A percentile compares a stretch with the other conserved stretches of the same genome.
These are phyloP conservation scores for Elaphomyces granulatus DNA, from an alignment of 495 filamentous ascomycete genomes.

Conservation along the genomic window DNA sequence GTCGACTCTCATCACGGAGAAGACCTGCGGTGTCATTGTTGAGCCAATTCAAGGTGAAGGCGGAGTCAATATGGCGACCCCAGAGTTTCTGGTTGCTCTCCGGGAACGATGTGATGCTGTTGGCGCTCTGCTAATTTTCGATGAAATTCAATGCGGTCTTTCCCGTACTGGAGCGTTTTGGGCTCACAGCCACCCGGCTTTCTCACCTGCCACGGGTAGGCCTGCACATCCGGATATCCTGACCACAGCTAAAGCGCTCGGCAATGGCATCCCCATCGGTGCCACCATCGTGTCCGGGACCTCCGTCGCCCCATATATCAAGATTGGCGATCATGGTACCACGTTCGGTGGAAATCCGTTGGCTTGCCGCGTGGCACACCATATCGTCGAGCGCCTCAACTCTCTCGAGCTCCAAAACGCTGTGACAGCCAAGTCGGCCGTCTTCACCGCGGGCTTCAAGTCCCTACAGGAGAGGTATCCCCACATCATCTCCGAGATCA, in stretches of 20 bases:
- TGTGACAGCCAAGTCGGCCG: conserved; percentile 47
- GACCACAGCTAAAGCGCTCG: conserved; percentile 88
- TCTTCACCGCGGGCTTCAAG: conserved; percentile 52
- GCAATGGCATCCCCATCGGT: conserved; percentile 90
- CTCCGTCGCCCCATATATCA: conserved; percentile 65
- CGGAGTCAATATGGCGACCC: conserved; percentile 69
- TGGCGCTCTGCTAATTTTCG: conserved; percentile 78
- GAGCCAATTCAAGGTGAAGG: conserved; percentile 98
- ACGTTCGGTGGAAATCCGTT: conserved; percentile 96
- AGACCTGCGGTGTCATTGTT: conserved; percentile 88
- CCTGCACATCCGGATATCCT: conserved; percentile 80
- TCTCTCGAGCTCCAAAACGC: conserved; percentile 45
- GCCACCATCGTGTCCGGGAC: conserved; percentile 69
- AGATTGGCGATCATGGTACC: conserved; percentile 87
- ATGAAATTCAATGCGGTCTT: conserved; percentile 94
- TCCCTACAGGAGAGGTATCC: conserved; percentile 52
- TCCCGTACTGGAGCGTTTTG: conserved; percentile 76
- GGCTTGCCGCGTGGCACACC: conserved; percentile 66
- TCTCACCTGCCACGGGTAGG: conserved; percentile 17
- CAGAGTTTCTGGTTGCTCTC: conserved; percentile 66
- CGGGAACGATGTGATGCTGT: conserved; percentile 72
- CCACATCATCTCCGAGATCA: conserved; percentile 55
- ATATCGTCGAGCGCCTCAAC: conserved; percentile 62
- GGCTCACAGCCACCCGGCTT: conserved; percentile 63
- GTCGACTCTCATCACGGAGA: conserved; percentile 55